phyloP scores from a whole-genome alignment of 2,329 filamentous ascomycete genomes.

The Colletotrichum graminicola region DNA sequence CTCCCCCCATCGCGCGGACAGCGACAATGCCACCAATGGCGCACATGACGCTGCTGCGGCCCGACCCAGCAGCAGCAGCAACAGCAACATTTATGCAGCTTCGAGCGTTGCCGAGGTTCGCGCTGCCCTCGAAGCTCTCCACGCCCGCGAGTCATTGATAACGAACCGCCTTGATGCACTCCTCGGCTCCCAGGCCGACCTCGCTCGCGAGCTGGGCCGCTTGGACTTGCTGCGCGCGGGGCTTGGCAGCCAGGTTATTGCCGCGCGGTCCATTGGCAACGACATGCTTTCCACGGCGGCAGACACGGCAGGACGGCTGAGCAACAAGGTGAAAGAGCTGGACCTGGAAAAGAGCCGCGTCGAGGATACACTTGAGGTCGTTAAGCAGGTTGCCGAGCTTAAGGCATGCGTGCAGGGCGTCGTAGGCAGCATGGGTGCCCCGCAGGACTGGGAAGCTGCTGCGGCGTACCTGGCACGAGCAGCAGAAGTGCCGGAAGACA shows the following conservation, averaged over 20 bases:
- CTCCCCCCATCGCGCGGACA: conserved; percentile 50
- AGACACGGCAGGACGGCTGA: conserved; percentile 86
- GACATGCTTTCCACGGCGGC: conserved; percentile 91
- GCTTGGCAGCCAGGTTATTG: conserved; percentile 87
- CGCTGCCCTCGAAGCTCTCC: conserved; percentile 79
- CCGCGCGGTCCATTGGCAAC: conserved; percentile 85
- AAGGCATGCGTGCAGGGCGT: conserved; percentile 97
- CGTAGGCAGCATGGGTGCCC: conserved; percentile 94
- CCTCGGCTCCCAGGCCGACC: conserved; percentile 84
- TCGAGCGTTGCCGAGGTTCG: conserved; percentile 83
- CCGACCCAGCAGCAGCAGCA: conserved; percentile 33
- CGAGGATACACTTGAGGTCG: conserved; percentile 88
- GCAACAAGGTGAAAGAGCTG: conserved; percentile 85
- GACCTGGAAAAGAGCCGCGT: conserved; percentile 94
- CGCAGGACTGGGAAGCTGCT: conserved; percentile 98
- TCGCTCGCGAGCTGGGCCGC: conserved; percentile 86
- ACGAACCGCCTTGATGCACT: conserved; percentile 81
- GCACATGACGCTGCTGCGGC: conserved; percentile 35
- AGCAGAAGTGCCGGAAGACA: conserved; percentile 81
- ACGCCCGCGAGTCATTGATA: conserved; percentile 80
- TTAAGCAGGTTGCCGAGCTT: conserved; percentile 96
- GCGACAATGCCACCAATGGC: conserved; percentile 47
- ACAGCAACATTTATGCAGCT: conserved; percentile 72
- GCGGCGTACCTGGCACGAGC: conserved; percentile 90
- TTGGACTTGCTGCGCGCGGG: conserved; percentile 91